Evolutionary conservation across 805 yeast genomes (phyloP).

Genomic region (Starmerella vitae): DNA sequence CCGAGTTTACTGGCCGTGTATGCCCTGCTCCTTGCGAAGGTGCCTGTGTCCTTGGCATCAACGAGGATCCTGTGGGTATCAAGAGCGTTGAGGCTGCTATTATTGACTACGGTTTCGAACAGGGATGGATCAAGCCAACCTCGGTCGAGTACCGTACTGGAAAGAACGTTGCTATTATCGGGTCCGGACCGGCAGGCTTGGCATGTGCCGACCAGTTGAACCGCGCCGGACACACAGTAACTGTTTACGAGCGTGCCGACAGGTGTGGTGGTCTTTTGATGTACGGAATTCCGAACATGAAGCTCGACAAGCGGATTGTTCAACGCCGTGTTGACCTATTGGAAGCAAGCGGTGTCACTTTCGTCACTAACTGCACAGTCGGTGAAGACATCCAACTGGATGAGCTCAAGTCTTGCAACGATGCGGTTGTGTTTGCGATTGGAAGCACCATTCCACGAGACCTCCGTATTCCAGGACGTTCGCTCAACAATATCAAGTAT

Average conservation of each 20-base stretch:
- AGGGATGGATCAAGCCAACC: conserved; percentile 86
- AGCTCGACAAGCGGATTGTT: conserved; percentile 82
- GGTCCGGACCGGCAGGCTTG: conserved; percentile 95
- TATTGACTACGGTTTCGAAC: conserved; percentile 89
- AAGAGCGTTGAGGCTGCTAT: conserved; percentile 92
- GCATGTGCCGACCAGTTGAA: conserved; percentile 95
- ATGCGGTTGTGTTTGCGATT: conserved; percentile 81
- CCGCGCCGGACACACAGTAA: conserved; percentile 86
- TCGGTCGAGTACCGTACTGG: conserved; percentile 77
- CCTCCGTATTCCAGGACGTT: conserved; percentile 86
- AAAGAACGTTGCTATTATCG: conserved; percentile 69
- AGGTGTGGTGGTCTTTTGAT: conserved; percentile 93
- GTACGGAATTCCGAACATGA: conserved; percentile 99
- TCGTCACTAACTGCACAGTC: conserved; percentile 61
- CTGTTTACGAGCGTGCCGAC: conserved; percentile 87
- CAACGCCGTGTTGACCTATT: conserved; percentile 84
- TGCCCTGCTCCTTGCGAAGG: conserved; percentile 99
- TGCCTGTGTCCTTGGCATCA: conserved; percentile 86
- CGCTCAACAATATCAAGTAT: conserved; percentile 72
- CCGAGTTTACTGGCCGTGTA: conserved; percentile 94
- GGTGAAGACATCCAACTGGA: conserved; percentile 72
- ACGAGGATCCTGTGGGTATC: conserved; percentile 90
- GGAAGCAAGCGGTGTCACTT: conserved; percentile 78
- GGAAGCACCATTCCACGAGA: conserved; percentile 97
- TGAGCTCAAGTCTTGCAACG: conserved; percentile 48